Conservation (phyloP, 306 rosid species). For the Hylodesmum podocarpum region DNA sequence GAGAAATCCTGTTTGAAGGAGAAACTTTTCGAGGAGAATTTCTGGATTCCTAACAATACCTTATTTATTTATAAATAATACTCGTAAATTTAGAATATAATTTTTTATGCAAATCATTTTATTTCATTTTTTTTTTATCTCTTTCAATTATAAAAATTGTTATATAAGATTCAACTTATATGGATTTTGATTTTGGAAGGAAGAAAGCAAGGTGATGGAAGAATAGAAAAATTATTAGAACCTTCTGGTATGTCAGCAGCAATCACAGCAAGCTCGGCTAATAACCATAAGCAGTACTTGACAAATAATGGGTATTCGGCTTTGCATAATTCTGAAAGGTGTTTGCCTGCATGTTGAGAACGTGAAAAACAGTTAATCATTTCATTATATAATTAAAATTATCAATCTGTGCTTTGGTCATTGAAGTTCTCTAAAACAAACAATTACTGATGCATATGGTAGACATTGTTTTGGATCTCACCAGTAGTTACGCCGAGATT, state of each 20-base stretch:
- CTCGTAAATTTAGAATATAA: not conserved
- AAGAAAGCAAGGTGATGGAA: not conserved
- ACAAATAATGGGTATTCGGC: slow-evolving; percentile 70
- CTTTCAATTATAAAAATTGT: not conserved
- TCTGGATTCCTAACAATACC: too few relatives aligned
- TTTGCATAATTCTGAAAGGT: slow-evolving; percentile 82
- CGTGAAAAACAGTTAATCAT: not conserved
- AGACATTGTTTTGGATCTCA: slow-evolving; percentile 8
- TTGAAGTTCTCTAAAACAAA: not conserved
- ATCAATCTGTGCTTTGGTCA: not conserved
- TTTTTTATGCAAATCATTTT: not conserved
- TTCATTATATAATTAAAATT: not conserved
- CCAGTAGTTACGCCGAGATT: slow-evolving; percentile 90
- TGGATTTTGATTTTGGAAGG: not conserved
- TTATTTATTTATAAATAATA: not conserved
- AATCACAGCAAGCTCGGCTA: slow-evolving; percentile 82
- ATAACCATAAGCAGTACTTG: slow-evolving; percentile 77
- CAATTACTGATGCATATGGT: not conserved
- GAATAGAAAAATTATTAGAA: not conserved
- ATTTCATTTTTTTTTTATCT: not conserved
- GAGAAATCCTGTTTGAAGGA: too few relatives aligned
- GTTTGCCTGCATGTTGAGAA: slow-evolving; percentile 55
- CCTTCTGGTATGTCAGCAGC: slow-evolving; percentile 98
- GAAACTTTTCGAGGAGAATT: too few relatives aligned
- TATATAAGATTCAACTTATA: not conserved